A percentile compares a stretch with the other conserved stretches of the same genome.
Evolutionary conservation across 257 asterid species (phyloP).

Genomic region (Scutellaria baicalensis): DNA sequence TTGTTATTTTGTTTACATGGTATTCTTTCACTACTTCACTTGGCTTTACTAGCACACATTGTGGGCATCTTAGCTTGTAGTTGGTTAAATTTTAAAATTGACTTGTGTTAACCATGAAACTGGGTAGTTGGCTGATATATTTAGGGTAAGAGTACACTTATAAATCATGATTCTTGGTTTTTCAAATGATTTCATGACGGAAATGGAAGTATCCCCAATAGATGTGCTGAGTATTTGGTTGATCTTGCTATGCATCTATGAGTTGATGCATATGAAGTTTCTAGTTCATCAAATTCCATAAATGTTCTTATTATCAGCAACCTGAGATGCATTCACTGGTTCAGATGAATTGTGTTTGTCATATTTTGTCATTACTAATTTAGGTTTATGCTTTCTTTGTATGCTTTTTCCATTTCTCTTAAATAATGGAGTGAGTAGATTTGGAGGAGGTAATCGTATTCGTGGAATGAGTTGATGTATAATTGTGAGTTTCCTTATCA

Average conservation of each 20-base stretch:
- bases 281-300: background rate
- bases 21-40: background rate
- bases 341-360: background rate
- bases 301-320: background rate
- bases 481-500: background rate
- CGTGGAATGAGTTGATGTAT: background rate
- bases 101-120: background rate
- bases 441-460: conserved; percentile 22
- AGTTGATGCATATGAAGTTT: background rate
- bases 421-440: background rate
- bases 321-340: background rate
- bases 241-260: background rate
- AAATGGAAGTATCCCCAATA: background rate
- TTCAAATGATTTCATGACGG: background rate
- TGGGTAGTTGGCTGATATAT: background rate
- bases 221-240: background rate
- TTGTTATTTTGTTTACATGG: conserved; percentile 1
- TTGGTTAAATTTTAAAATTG: background rate
- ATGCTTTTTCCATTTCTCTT: background rate
- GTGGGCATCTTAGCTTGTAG: background rate
- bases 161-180: background rate
- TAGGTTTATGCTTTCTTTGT: background rate
- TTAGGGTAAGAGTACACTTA: background rate
- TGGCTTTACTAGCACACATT: background rate
- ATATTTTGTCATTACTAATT: background rate